phyloP scores from a whole-genome alignment of 768 basidiomycete species.

The Artomyces pyxidatus region DNA sequence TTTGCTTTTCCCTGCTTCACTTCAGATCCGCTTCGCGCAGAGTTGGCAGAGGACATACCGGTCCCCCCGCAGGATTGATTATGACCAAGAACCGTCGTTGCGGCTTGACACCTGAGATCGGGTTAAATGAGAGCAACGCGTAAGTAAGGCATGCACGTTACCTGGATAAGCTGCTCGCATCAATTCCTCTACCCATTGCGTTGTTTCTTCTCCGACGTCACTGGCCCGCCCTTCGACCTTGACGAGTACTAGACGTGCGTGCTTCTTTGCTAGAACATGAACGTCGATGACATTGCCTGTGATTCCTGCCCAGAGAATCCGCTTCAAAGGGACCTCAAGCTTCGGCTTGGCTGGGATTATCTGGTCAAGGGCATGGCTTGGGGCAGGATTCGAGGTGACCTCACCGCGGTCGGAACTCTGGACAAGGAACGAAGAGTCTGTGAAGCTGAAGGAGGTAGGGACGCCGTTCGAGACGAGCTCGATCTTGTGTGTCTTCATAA shows the following conservation, averaged over 20 bases:
- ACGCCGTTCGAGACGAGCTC: constrained; percentile 13
- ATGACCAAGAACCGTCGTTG: constrained; percentile 55
- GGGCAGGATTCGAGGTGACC: not conserved
- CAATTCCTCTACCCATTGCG: constrained; percentile 47
- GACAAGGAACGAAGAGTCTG: constrained; percentile 22
- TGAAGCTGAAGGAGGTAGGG: constrained; percentile 21
- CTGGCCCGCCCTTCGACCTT: constrained; percentile 36
- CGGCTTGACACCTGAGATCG: constrained; percentile 40
- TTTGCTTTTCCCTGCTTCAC: constrained; percentile 56
- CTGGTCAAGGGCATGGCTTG: not conserved
- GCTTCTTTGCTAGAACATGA: constrained; percentile 41
- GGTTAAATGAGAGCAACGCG: constrained; percentile 2
- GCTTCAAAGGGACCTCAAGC: constrained; percentile 31
- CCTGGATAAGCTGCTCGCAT: constrained; percentile 59
- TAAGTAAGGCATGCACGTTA: constrained; percentile 21
- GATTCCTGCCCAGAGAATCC: constrained; percentile 48
- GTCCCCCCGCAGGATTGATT: constrained; percentile 77
- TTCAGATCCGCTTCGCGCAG: too few species aligned
- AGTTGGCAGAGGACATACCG: constrained; percentile 34
- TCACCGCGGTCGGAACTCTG: constrained; percentile 17
- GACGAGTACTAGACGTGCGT: constrained; percentile 30
- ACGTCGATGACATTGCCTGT: constrained; percentile 34
- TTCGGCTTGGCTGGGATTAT: too few species aligned
- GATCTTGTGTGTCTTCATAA: constrained; percentile 2
- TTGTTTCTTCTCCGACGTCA: constrained; percentile 26